Evolutionary conservation across 73 alveolate species (phyloP).

Genomic region (Tetrahymena malaccensis): DNA sequence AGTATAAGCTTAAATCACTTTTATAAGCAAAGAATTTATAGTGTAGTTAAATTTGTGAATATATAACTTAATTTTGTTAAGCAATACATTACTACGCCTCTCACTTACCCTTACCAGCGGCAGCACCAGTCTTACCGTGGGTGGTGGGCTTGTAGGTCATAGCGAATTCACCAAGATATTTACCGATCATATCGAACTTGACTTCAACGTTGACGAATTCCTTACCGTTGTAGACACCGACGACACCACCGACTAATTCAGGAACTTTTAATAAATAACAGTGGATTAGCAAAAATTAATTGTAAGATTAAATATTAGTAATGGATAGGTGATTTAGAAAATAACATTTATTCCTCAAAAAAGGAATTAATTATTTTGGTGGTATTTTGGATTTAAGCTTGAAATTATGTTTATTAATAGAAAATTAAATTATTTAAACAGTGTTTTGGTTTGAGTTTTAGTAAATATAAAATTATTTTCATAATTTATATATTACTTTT

Average conservation of each 20-base stretch:
- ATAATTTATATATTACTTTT: neutral
- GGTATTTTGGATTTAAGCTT: no score
- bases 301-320: no score
- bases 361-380: no score
- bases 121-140: conserved; percentile 76
- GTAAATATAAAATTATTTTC: neutral
- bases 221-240: conserved; percentile 88
- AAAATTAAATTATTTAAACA: no score
- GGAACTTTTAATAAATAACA: conserved; percentile 46
- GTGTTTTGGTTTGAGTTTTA: neutral
- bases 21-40: neutral
- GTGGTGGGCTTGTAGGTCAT: conserved; percentile 58
- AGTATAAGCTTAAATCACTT: neutral
- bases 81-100: neutral
- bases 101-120: conserved; percentile 48
- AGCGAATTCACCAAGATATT: conserved; percentile 63
- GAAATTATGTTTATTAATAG: no score
- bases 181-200: conserved; percentile 94
- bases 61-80: neutral
- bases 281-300: neutral
- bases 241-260: conserved; percentile 88
- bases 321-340: neutral
- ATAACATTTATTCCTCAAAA: neutral
- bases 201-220: conserved; percentile 83
- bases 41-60: neutral